Evolutionary conservation across 1,284 basidiomycete species (phyloP), one percentile per base, ranked within the genome.

Genomic region (Tausonia pullulans): DNA sequence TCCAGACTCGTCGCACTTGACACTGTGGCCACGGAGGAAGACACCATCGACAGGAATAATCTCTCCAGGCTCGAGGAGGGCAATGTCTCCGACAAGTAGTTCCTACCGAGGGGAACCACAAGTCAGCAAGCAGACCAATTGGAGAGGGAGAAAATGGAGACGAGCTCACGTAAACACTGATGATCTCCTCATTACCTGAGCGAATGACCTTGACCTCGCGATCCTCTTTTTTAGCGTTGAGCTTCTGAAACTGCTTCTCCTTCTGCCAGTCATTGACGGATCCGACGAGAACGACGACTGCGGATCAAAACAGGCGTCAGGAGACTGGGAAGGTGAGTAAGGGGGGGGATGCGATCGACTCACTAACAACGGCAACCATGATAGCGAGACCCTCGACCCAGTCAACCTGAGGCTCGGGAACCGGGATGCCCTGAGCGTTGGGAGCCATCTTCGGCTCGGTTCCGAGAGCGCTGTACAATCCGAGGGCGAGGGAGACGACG

Each of bases 341-440:
- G 27, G 27, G 27, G 27, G 27, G 1, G 1, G 27, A 27, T 27
- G 27, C 27, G 1, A 27, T 27, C 27, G 27, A 27, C 27, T 27
- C 27, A 27, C 90, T 76, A 67, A 95, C 86, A 68, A 96, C 90
- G 5, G 96, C 96, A 63, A 93, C 83, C 70, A 96, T 84, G 73
- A 98, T 98, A 6, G 95, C 92, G 11, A 98, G 91, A 72, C 96
- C 96, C 78, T 98, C 95, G 4, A 98, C 92, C 94, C 95, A 98
- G 72, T 98, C 94, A 61, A 83, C 77, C 63, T 75, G 70, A 53
- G 79, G 74, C 43, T 74, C 87, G 13, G 81, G 82, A 14, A 89
- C 76, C 1, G 73, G 73, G 48, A 69, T 54, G 84, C 54, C 84
- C 78, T 4, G 74, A 71, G 68, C 78, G 77, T 5, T 67, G 64